These are phyloP conservation scores for Oidium heveae DNA, from an alignment of 2,329 filamentous ascomycete genomes.

Conservation along the genomic window DNA sequence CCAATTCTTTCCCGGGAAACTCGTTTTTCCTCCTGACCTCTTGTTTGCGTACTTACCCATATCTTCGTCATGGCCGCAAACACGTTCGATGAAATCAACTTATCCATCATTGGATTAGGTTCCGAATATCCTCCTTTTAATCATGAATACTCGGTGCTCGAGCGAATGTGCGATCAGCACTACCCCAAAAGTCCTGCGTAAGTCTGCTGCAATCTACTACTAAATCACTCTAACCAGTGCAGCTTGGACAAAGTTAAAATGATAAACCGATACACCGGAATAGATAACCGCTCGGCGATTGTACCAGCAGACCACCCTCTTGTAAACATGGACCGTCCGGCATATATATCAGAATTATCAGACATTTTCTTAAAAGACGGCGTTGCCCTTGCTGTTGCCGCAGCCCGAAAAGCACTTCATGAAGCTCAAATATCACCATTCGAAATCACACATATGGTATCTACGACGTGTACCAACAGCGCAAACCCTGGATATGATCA, in stretches of 20 bases:
- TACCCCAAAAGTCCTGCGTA: conserved; percentile 35
- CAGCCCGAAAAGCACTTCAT: conserved; percentile 27
- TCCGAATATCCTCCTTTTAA: no score
- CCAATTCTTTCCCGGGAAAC: no score
- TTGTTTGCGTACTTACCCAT: no score
- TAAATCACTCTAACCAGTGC: not conserved
- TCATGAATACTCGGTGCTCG: no score
- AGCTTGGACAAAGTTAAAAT: conserved; percentile 37
- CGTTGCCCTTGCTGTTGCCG: conserved; percentile 28
- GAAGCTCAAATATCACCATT: conserved; percentile 25
- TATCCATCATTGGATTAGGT: no score
- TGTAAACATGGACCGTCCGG: conserved; percentile 28
- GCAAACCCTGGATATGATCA: conserved; percentile 46
- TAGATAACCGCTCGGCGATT: conserved; percentile 35
- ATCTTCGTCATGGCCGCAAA: no score
- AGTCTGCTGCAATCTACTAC: conserved; percentile 11
- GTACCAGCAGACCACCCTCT: conserved; percentile 33
- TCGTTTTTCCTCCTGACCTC: no score
- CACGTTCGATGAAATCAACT: no score
- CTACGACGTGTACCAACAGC: conserved; percentile 43
- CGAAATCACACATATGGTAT: conserved; percentile 40
- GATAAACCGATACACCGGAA: conserved; percentile 40
- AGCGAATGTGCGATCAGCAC: no score
- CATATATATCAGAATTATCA: conserved; percentile 30
- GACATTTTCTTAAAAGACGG: conserved; percentile 29